Evolutionary conservation across 2,329 filamentous ascomycete genomes (phyloP).

Genomic region (Calonectria pseudoturangicola): DNA sequence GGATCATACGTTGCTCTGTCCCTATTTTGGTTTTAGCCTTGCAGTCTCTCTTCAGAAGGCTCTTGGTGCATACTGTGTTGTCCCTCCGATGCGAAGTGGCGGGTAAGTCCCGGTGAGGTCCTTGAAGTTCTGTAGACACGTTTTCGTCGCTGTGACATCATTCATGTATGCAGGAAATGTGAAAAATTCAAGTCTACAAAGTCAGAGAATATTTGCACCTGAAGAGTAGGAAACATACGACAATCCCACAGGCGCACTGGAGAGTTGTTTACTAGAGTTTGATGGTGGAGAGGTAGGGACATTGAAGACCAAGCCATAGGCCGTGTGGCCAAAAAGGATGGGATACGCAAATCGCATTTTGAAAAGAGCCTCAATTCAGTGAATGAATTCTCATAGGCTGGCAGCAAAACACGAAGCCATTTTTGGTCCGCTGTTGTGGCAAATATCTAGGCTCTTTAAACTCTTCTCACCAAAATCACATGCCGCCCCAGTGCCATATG

Average conservation of each 20-base stretch:
- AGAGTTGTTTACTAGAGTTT: conserved; percentile 57
- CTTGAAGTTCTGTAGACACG: conserved; percentile 71
- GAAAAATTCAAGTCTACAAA: conserved; percentile 72
- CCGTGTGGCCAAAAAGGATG: conserved; percentile 33
- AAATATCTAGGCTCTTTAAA: not conserved
- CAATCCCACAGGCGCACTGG: conserved; percentile 65
- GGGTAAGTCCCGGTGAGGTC: conserved; percentile 70
- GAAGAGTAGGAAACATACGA: conserved; percentile 59
- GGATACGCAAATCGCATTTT: conserved; percentile 27
- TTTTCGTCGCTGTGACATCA: conserved; percentile 69
- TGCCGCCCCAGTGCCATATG: not conserved
- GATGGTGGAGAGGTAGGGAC: conserved; percentile 59
- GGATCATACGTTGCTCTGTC: conserved; percentile 72
- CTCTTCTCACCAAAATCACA: not conserved
- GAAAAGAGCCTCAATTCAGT: not conserved
- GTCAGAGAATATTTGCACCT: not conserved
- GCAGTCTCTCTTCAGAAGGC: no score
- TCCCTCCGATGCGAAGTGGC: conserved; percentile 75
- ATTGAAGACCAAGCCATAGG: conserved; percentile 57
- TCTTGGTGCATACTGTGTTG: conserved; percentile 65
- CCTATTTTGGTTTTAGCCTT: not conserved
- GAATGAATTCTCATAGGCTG: not conserved
- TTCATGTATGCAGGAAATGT: conserved; percentile 73
- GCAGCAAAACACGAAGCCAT: not conserved
- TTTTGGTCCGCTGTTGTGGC: not conserved